Evolutionary conservation across 225 moss, liverwort and hornwort species (phyloP), one percentile per base, ranked within the genome.

Genomic region (Anthoceros angustus): DNA sequence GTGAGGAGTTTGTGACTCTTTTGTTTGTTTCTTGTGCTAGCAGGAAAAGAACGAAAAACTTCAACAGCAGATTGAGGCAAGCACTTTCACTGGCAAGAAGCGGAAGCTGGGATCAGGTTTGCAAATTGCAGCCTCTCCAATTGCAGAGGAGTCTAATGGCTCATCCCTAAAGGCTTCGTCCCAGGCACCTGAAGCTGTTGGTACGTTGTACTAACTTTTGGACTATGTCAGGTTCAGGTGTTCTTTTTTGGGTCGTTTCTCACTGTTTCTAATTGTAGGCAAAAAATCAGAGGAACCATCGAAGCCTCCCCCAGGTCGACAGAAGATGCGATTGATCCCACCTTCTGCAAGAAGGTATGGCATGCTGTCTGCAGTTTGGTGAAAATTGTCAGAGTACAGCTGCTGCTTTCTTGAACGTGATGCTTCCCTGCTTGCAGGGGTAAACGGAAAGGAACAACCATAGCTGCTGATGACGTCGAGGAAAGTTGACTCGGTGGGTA

Each of bases 11-110:
- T 55, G 55, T 55, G 55, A 32, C 32, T 32, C 32, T 55, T 55
- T 12, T 55, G 55, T 0, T 7, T 20, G 16, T 7, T 23, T 15
- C 7, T 55, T 55, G 10, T 55, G 55, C n/a, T 55, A 3, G 55
- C 12, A 11, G 45, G 16, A 46, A 46, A 46, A 46, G n/a, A 55
- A 55, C 6, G 55, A 55, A 0, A 55, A 55, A 23, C 55, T 55
- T 55, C 55, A 55, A 23, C 55, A 15, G 55, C 55, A 55, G 23
- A 55, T 55, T 23, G 55, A 55, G 55, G 55, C 55, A 55, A 55
- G 5, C 23, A 18, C 55, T 55, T 55, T 55, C 55, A 55, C 55
- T 15, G 55, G 55, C 7, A 55, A 55, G 55, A 55, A 55, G 55
- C 8, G 55, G n/a, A 55, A 55, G n/a, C 55, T 55, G 18, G 14